Evolutionary conservation across 2,329 filamentous ascomycete species (phyloP), one percentile per base, ranked within the genome.

Genomic region (Magnaporthiopsis poae): DNA sequence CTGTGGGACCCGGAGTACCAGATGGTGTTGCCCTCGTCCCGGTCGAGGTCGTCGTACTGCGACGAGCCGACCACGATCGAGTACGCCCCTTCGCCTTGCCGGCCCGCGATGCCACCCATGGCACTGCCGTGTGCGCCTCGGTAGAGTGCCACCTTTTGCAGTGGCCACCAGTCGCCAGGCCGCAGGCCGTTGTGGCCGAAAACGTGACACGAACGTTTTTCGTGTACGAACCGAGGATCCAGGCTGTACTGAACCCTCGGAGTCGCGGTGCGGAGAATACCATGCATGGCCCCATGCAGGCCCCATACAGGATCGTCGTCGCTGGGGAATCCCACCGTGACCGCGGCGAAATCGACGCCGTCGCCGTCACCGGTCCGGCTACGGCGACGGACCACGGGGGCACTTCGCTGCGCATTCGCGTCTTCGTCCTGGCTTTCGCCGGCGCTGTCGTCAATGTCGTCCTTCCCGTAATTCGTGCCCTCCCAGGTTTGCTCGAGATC

Each of bases 81-180:
- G 63, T 78, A 83, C 0, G 84, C 82, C 0, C 86, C 86, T 1
- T 74, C 62, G 0, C 71, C 71, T 0, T 69, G 71, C 7, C 75
- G 75, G 3, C 85, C 84, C 27, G 73, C 78, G 52, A 89, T 88
- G 3, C 83, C 84, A 2, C 75, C 80, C 70, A 82, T 77, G 0
- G 75, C 68, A 0, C 73, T 68, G 2, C 83, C 84, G 69, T 87
- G 85, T 0, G 81, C 84, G 3, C 85, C 84, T 66, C 83, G 79
- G 15, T 82, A 80, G 0, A 85, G 72, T 0, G 82, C 78, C 12
- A 77, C 80, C 0, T 83, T 74, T 68, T 85, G 84, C 0, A 77
- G 76, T 0, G 84, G 83, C 78, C 79, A 87, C 84, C 85, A 87
- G 36, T 81, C 70, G 11, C 79, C 78, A 3, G 75, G 70, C 0